Conservation (phyloP, 305 asterid species). For the Solanum hybrid region DNA sequence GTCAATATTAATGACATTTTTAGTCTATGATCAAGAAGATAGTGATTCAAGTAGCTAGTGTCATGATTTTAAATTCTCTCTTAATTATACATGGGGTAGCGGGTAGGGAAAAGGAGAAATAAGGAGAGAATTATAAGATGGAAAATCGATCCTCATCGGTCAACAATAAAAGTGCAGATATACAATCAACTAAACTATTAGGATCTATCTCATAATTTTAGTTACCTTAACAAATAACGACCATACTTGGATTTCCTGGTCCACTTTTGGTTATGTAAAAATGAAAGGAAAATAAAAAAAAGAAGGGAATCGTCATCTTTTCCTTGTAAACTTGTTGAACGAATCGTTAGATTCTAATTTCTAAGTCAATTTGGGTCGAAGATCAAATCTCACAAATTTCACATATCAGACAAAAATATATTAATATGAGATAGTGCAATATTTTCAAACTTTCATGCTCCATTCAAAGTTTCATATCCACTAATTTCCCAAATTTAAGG, state of each 20-base stretch:
- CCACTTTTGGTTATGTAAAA: neutral
- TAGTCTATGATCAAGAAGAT: neutral
- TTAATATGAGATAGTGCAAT: neutral
- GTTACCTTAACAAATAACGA: neutral
- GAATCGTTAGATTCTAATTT: neutral
- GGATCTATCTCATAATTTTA: neutral
- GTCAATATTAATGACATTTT: neutral
- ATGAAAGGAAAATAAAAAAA: no score
- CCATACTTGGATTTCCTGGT: neutral
- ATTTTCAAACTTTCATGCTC: neutral
- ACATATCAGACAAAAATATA: neutral
- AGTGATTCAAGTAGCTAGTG: neutral
- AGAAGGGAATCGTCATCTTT: neutral
- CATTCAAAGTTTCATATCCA: neutral
- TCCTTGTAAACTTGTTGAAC: neutral
- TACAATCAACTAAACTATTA: neutral
- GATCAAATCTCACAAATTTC: neutral
- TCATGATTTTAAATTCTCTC: neutral
- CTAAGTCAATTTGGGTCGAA: neutral
- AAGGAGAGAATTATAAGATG: neutral
- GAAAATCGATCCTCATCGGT: rapidly evolving
- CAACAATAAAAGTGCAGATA: neutral
- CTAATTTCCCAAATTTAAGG: neutral
- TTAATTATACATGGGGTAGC: neutral
- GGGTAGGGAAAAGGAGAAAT: neutral